A percentile compares a stretch with the other conserved stretches of the same genome.
Evolutionary conservation across 192 early-diverging fungal genomes (phyloP).

Genomic region (Coemansia sp.): DNA sequence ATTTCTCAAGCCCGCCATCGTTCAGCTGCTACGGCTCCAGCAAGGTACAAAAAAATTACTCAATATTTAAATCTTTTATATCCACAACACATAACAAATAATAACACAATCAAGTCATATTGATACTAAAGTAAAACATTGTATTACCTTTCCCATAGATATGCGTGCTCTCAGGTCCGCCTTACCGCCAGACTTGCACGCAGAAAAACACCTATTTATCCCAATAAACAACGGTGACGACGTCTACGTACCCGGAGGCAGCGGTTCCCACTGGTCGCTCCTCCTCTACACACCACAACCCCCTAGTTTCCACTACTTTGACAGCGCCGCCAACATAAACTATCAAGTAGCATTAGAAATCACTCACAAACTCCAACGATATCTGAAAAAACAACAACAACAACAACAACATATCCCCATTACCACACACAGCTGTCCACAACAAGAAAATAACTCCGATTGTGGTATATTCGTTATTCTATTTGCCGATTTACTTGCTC

Average conservation of each 20-base stretch:
- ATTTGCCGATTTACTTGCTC: slow-evolving; percentile 42
- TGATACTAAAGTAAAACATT: too few relatives aligned
- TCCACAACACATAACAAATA: neutral
- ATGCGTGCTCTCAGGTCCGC: slow-evolving; percentile 6
- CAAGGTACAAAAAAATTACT: neutral
- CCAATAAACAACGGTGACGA: slow-evolving; percentile 32
- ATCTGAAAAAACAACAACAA: neutral
- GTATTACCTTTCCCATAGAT: neutral
- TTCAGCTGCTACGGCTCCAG: slow-evolving; percentile 27
- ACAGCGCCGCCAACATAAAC: slow-evolving; percentile 47
- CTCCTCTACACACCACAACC: slow-evolving; percentile 16
- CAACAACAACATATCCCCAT: neutral
- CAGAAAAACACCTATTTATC: slow-evolving; percentile 25
- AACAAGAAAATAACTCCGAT: slow-evolving; percentile 48
- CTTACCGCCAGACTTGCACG: slow-evolving; percentile 18
- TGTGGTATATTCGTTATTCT: slow-evolving; percentile 49
- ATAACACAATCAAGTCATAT: neutral
- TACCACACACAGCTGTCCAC: slow-evolving; percentile 47
- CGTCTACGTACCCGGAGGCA: slow-evolving; percentile 3
- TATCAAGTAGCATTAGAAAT: slow-evolving; percentile 21
- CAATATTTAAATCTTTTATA: too few relatives aligned
- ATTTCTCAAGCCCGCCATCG: slow-evolving; percentile 37
- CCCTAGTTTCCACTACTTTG: slow-evolving; percentile 43
- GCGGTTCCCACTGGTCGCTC: slow-evolving; percentile 41
- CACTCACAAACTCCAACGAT: slow-evolving; percentile 14